Conservation (phyloP, 176 grass and related monocot species). For the Oryza brachyantha region DNA sequence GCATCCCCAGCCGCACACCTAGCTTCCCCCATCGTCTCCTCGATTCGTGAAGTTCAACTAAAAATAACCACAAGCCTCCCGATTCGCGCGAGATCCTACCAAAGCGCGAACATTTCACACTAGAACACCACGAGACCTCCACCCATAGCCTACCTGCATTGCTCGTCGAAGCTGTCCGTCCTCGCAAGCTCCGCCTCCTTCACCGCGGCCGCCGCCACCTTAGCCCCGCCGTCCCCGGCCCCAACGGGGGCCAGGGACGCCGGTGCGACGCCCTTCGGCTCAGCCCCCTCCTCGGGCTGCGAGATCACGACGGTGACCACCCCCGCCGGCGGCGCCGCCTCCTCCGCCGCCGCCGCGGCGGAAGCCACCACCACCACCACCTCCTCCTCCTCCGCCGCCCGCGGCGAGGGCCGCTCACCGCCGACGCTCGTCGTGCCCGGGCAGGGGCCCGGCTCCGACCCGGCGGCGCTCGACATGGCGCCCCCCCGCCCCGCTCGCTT, state of each 20-base stretch:
- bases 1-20: neutral
- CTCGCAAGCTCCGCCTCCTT: conserved; percentile 49
- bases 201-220: conserved; percentile 15
- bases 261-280: conserved; percentile 18
- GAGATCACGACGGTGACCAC: conserved; percentile 71
- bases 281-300: conserved; percentile 48
- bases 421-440: neutral
- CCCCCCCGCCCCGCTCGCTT: neutral
- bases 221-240: neutral
- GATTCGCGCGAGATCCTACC: neutral
- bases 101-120: conserved; percentile 3
- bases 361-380: neutral
- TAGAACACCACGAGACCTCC: neutral
- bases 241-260: neutral
- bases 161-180: conserved; percentile 66
- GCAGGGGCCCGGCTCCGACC: conserved; percentile 15
- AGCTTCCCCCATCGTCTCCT: neutral
- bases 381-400: conserved; percentile 27
- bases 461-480: conserved; percentile 39
- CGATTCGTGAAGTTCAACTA: neutral
- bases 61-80: neutral
- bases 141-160: conserved; percentile 72
- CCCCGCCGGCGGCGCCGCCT: conserved; percentile 11
- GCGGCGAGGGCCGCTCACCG: neutral
- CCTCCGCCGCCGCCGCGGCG: conserved; percentile 8